Evolutionary conservation across 1,139 yeast genomes (phyloP), one percentile per base, ranked within the genome.

Genomic region (Arxiozyma slooffiae): DNA sequence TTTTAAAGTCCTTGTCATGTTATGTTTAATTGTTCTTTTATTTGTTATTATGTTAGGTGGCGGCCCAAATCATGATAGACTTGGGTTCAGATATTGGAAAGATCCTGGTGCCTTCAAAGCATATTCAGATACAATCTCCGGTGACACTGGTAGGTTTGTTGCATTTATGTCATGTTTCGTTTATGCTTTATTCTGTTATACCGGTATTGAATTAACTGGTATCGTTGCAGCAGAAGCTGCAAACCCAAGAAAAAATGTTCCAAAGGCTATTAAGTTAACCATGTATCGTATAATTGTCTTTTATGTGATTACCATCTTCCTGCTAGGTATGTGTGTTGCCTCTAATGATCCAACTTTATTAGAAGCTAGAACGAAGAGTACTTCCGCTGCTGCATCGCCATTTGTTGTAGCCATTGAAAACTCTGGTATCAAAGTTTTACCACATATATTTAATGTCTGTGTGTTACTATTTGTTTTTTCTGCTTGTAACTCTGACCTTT

Each of bases 151-250:
- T 47, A 75, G 75, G 55, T 83, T 84, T 61, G 84, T 83, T 43
- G 69, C 87, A 0, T 83, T 82, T 61, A 78, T 78, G 54, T 74
- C 85, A 11, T 85, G 80, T 17, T 73, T 83, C 58, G 88, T 82
- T 52, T 77, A 80, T 52, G 85, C 89, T n/a, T 82, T 83, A 11
- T 84, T 84, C 62, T 85, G 88, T 30, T 85, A 76, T 65, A 73
- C 80, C 51, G 94, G 94, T 63, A 80, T 88, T n/a, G 95, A 85
- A 68, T 72, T 84, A 60, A 79, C 79, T 45, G 82, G 81, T 64
- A 79, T 85, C 59, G 82, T 88, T 20, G 85, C 85, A 59, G 87
- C 87, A 53, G 95, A 85, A 70, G 82, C 89, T 53, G 74, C 77
- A 57, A 79, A 85, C 66, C 94, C 94, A 56, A 76, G 92, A 69